phyloP scores from a whole-genome alignment of 208 protist species.

The Leishmania tarentolae region DNA sequence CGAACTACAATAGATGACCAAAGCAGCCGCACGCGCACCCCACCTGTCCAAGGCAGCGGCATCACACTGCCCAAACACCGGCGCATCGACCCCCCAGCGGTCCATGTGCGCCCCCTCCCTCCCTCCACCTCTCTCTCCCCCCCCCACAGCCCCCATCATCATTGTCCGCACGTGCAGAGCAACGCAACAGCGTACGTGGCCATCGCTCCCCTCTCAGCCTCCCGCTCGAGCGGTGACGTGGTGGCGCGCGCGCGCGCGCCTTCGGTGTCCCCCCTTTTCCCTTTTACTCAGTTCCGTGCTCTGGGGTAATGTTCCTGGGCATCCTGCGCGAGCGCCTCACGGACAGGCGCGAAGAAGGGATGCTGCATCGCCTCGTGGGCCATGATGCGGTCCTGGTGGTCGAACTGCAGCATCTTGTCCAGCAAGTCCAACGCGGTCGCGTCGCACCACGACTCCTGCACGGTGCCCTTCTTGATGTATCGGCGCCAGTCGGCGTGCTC shows the following conservation, averaged over 20 bases:
- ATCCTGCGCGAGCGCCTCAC: slow-evolving; percentile 39
- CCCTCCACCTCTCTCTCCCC: neutral
- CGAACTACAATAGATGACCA: neutral
- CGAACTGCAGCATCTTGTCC: slow-evolving; percentile 96
- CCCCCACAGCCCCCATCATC: neutral
- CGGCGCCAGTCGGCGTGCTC: slow-evolving; percentile 43
- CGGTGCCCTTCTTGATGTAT: slow-evolving; percentile 17
- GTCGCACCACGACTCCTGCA: slow-evolving; percentile 71
- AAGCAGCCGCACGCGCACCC: too few species aligned
- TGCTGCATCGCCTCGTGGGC: slow-evolving; percentile 98
- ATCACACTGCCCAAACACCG: neutral
- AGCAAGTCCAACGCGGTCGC: slow-evolving; percentile 98
- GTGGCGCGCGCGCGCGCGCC: too few species aligned
- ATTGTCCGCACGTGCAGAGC: neutral
- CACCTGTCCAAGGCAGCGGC: neutral
- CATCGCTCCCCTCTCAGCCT: neutral
- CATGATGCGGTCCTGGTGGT: slow-evolving; percentile 96
- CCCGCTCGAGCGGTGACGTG: neutral
- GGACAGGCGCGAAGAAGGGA: slow-evolving; percentile 97
- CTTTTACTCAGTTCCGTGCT: neutral
- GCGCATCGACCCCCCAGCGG: neutral
- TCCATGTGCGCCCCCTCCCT: too few species aligned
- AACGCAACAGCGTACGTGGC: neutral
- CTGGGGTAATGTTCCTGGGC: slow-evolving; percentile 75
- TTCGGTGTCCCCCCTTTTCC: neutral